Percentiles rank a stretch among this genome's conserved stretches.
These are phyloP conservation scores for Spiromastix sp. DNA, from an alignment of 2,329 filamentous ascomycete genomes.

Conservation along the genomic window DNA sequence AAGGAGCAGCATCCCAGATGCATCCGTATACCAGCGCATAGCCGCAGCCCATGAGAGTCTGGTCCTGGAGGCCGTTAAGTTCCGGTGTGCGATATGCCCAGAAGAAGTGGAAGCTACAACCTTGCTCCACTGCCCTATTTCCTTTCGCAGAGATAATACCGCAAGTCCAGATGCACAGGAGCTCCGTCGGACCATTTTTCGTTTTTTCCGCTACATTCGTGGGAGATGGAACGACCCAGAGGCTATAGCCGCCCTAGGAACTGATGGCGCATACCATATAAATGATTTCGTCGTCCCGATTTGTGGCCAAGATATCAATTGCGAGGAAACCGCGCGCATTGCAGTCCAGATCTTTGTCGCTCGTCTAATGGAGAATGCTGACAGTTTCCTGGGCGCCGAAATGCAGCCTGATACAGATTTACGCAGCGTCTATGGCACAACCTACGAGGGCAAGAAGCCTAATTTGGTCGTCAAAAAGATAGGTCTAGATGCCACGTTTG, in stretches of 20 bases:
- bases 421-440: conserved; percentile 2
- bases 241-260: conserved; percentile 9
- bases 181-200: conserved; percentile 9
- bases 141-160: conserved; percentile 7
- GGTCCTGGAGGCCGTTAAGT: conserved; percentile 12
- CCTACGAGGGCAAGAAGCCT: conserved; percentile 7
- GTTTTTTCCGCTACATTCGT: conserved; percentile 13
- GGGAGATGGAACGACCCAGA: conserved; percentile 13
- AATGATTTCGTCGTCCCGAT: conserved; percentile 16
- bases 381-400: conserved; percentile 8
- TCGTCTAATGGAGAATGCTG: conserved; percentile 1
- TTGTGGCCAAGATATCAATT: conserved; percentile 11
- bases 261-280: conserved; percentile 12
- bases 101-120: conserved; percentile 8
- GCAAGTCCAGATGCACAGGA: background rate
- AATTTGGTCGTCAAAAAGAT: conserved; percentile 8
- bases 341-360: conserved; percentile 12
- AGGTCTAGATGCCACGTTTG: background rate
- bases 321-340: conserved; percentile 13
- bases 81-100: conserved; percentile 15
- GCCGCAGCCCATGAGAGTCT: conserved; percentile 11
- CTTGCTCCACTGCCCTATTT: conserved; percentile 15
- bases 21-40: conserved; percentile 11
- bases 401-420: conserved; percentile 8
- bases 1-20: background rate